A percentile compares a stretch with the other conserved stretches of the same genome.
Evolutionary conservation across 257 asterid species (phyloP).

Genomic region (Jaltomata sinuosa): DNA sequence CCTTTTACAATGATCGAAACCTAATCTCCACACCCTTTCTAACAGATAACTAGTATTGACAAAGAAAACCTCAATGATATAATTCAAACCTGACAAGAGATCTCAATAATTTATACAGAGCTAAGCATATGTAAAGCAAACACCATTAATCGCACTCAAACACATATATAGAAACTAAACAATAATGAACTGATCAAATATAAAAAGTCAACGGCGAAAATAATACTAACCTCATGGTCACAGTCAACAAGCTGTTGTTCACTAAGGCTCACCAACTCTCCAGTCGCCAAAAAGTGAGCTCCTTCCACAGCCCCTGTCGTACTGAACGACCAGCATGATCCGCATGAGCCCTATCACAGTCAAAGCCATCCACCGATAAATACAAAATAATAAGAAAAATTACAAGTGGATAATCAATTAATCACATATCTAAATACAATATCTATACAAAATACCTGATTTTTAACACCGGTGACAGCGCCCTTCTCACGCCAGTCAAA

Average conservation of each 20-base stretch:
- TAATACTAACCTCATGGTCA: conserved; percentile 69
- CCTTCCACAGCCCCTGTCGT: conserved; percentile 84
- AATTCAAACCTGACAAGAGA: background rate
- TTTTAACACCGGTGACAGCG: conserved; percentile 69
- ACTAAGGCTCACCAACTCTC: conserved; percentile 81
- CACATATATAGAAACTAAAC: background rate
- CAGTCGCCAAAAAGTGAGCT: conserved; percentile 72
- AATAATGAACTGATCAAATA: background rate
- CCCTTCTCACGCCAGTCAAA: conserved; percentile 92
- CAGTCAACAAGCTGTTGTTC: conserved; percentile 99
- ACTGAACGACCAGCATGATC: conserved; percentile 98
- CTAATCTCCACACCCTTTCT: background rate
- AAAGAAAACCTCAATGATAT: background rate
- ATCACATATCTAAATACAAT: too few species aligned
- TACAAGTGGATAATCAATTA: background rate
- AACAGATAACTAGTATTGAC: background rate
- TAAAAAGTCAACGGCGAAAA: background rate
- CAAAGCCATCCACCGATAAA: background rate
- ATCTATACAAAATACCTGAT: conserved; percentile 45
- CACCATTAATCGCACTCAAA: background rate
- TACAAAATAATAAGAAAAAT: background rate
- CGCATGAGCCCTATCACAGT: conserved; percentile 69
- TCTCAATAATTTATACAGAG: background rate
- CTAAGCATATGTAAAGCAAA: background rate
- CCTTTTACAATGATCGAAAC: background rate